Evolutionary conservation across 1,284 basidiomycete species (phyloP), one percentile per base, ranked within the genome.

Genomic region (Moniliophthora roreri): DNA sequence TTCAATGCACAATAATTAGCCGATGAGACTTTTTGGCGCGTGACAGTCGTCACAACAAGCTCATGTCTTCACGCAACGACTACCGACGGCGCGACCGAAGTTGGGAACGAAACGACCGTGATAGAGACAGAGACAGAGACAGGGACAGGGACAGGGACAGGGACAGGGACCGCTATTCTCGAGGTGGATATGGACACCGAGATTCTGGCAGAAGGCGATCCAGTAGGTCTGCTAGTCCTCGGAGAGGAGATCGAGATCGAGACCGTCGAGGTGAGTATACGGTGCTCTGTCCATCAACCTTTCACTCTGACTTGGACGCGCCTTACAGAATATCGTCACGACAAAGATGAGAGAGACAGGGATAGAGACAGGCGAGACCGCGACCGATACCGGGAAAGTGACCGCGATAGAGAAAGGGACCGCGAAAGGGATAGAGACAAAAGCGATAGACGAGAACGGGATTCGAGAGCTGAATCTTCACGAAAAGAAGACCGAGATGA

Each of bases 71-170:
- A 45, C 71, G 75, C 38, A 52, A 65, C 51, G 84, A 86, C 61
- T 67, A 79, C 63, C 74, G 81, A 62, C 71, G 81, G 63, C 80
- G 83, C 55, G 87, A 89, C 60, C 71, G 85, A 58, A 87, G 84
- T 63, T 80, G 84, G 80, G 87, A 89, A 59, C 75, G 79, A 54
- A 82, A 82, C 52, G 78, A 79, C 57, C 70, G 70, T 10, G 70
- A 76, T 48, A 66, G 74, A 36, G 77, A 78, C 51, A 67, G 76
- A 54, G 72, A 79, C 49, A 71, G 79, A 53, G 72, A 76, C 44
- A 60, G 8, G 55, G 65, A 48, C 64, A 68, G 64, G 65, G 72
- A 46, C 60, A 68, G 23, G 67, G 66, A 40, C 66, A 76, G 73
- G 71, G 45, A 76, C 80, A 56, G 74, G 79, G n/a, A n/a, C n/a